A percentile compares a stretch with the other conserved stretches of the same genome.
Evolutionary conservation across 2,329 filamentous ascomycete species (phyloP).

Genomic region (Myrmaecium sp.): DNA sequence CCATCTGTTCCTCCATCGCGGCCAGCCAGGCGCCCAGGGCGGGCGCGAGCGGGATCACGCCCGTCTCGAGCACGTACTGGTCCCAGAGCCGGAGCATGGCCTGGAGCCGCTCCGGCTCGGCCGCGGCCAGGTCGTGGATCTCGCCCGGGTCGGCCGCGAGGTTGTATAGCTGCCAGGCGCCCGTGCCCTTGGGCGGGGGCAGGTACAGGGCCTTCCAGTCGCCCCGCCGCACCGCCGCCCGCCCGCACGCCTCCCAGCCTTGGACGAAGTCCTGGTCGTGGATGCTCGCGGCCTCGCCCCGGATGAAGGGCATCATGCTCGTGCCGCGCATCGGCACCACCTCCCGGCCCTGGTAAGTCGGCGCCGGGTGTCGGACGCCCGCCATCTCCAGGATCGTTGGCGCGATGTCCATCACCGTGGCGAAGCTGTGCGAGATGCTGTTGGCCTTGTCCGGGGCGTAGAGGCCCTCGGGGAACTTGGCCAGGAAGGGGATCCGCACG

Average conservation of each 20-base stretch:
- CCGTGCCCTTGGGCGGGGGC: slow-evolving; percentile 36
- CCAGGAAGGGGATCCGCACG: slow-evolving; percentile 36
- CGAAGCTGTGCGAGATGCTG: slow-evolving; percentile 33
- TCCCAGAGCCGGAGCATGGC: slow-evolving; percentile 38
- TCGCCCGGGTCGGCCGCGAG: slow-evolving; percentile 35
- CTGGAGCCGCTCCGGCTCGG: slow-evolving; percentile 26
- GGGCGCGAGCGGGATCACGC: slow-evolving; percentile 41
- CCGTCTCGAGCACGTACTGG: slow-evolving; percentile 40
- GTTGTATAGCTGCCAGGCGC: slow-evolving; percentile 42
- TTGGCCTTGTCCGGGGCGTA: slow-evolving; percentile 7
- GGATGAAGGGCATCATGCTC: slow-evolving; percentile 28
- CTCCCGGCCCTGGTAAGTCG: slow-evolving; percentile 32
- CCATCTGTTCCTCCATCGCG: slow-evolving; percentile 47
- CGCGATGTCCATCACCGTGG: slow-evolving; percentile 27
- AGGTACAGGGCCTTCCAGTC: slow-evolving; percentile 43
- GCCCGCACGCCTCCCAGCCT: slow-evolving; percentile 40
- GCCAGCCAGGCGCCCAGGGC: slow-evolving; percentile 41
- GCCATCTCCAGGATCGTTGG: slow-evolving; percentile 31
- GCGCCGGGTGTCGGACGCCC: slow-evolving; percentile 34
- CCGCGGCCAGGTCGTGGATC: slow-evolving; percentile 26
- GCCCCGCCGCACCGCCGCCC: slow-evolving; percentile 36
- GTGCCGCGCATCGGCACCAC: slow-evolving; percentile 35
- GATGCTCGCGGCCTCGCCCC: slow-evolving; percentile 18
- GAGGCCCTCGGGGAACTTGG: slow-evolving; percentile 16
- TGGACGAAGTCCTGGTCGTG: slow-evolving; percentile 35